Percentiles rank a stretch among this genome's conserved stretches.
These are phyloP conservation scores for Tolypocladium paradoxum DNA, from an alignment of 2,329 filamentous ascomycete species.

Conservation along the genomic window DNA sequence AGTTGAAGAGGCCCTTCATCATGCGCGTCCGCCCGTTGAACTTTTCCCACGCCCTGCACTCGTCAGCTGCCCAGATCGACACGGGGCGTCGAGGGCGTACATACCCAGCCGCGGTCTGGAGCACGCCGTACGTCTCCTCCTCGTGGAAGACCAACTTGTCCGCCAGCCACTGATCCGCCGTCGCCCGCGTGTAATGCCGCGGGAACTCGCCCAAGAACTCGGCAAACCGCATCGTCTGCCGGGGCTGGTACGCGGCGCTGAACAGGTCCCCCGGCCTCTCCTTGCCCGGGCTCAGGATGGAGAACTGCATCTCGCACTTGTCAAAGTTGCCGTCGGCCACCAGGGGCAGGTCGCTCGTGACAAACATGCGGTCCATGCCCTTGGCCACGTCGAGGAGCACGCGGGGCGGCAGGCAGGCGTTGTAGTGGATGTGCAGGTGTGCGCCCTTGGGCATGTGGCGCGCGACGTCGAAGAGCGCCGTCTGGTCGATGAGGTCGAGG, in stretches of 20 bases:
- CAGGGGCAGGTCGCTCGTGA: slow-evolving; percentile 47
- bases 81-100: slow-evolving; percentile 8
- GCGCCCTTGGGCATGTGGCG: slow-evolving; percentile 57
- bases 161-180: slow-evolving; percentile 42
- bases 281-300: slow-evolving; percentile 29
- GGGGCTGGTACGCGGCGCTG: slow-evolving; percentile 31
- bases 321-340: slow-evolving; percentile 30
- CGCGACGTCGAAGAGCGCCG: slow-evolving; percentile 46
- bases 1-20: slow-evolving; percentile 64
- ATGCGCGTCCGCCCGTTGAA: slow-evolving; percentile 61
- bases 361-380: slow-evolving; percentile 55
- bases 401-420: slow-evolving; percentile 55
- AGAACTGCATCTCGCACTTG: slow-evolving; percentile 52
- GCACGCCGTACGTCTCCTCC: slow-evolving; percentile 43
- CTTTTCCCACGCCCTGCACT: slow-evolving; percentile 41
- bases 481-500: slow-evolving; percentile 40
- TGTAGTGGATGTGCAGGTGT: slow-evolving; percentile 69
- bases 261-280: slow-evolving; percentile 37
- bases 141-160: slow-evolving; percentile 52
- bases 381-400: slow-evolving; percentile 46
- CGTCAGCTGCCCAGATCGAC: not conserved
- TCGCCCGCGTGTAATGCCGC: slow-evolving; percentile 11
- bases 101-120: slow-evolving; percentile 44
- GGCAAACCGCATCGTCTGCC: slow-evolving; percentile 31
- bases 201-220: slow-evolving; percentile 28